phyloP scores from a whole-genome alignment of 768 basidiomycete species.

The Kwoniella botswanensis region DNA sequence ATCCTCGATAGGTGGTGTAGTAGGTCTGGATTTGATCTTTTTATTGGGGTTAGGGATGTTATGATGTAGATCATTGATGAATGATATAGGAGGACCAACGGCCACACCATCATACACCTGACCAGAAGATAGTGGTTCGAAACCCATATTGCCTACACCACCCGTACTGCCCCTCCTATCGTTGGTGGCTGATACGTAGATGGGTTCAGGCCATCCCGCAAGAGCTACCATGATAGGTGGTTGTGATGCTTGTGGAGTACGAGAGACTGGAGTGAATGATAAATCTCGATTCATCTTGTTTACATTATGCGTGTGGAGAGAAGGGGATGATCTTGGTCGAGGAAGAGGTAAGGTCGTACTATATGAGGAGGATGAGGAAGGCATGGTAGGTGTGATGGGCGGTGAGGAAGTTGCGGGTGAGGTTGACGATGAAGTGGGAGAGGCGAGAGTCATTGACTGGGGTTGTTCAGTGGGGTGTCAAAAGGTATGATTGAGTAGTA shows the following conservation, averaged over 20 bases:
- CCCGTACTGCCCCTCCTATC: background rate
- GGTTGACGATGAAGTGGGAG: background rate
- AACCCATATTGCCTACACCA: background rate
- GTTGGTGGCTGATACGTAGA: slow-evolving; percentile 12
- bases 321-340: slow-evolving; percentile 16
- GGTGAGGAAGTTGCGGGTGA: background rate
- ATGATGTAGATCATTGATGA: background rate
- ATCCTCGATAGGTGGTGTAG: background rate
- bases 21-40: slow-evolving; percentile 3
- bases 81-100: background rate
- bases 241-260: background rate
- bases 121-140: slow-evolving; percentile 16
- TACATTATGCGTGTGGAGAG: background rate
- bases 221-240: slow-evolving; percentile 31
- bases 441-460: background rate
- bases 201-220: slow-evolving; percentile 32
- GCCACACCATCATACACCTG: slow-evolving; percentile 23
- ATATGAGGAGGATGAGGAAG: background rate
- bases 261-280: slow-evolving; percentile 1
- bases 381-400: background rate
- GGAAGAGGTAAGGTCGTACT: background rate
- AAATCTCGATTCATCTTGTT: background rate
- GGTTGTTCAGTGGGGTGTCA: background rate
- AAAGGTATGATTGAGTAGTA: background rate
- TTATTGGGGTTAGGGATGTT: background rate